A percentile compares a stretch with the other conserved stretches of the same genome.
phyloP scores from a whole-genome alignment of 2,329 filamentous ascomycete genomes.

The Aspergillus eucalypticola region DNA sequence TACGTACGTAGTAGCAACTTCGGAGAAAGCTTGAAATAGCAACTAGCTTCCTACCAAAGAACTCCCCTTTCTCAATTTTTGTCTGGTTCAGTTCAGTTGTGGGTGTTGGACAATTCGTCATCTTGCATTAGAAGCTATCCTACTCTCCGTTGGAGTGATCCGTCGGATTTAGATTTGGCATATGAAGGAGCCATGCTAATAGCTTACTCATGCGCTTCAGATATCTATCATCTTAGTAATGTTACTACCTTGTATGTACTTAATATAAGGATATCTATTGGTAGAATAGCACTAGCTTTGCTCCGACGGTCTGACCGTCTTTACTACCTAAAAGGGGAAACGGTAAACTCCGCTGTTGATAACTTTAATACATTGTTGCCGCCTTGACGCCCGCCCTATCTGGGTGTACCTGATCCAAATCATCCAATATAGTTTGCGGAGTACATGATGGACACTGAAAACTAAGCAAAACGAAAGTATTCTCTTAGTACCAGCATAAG shows the following conservation, averaged over 20 bases:
- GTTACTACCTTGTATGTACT: too few species aligned
- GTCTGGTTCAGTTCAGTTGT: not conserved
- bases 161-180: not conserved
- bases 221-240: not conserved
- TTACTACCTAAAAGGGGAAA: not conserved
- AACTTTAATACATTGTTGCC: slow-evolving; percentile 3
- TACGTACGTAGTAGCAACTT: not conserved
- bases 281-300: not conserved
- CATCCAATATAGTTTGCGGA: not conserved
- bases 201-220: not conserved
- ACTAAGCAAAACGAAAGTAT: not conserved
- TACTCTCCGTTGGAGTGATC: not conserved
- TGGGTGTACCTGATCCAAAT: not conserved
- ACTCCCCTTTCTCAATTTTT: not conserved
- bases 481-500: too few species aligned
- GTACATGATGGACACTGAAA: not conserved
- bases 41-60: not conserved
- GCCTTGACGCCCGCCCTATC: not conserved
- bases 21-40: not conserved
- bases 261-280: too few species aligned
- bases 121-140: not conserved
- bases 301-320: not conserved
- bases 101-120: not conserved
- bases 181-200: not conserved
- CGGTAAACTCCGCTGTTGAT: slow-evolving; percentile 6